Percentiles rank a stretch among this genome's conserved stretches.
phyloP scores from a whole-genome alignment of 2,329 filamentous ascomycete species.

The Alternaria ethzedia region DNA sequence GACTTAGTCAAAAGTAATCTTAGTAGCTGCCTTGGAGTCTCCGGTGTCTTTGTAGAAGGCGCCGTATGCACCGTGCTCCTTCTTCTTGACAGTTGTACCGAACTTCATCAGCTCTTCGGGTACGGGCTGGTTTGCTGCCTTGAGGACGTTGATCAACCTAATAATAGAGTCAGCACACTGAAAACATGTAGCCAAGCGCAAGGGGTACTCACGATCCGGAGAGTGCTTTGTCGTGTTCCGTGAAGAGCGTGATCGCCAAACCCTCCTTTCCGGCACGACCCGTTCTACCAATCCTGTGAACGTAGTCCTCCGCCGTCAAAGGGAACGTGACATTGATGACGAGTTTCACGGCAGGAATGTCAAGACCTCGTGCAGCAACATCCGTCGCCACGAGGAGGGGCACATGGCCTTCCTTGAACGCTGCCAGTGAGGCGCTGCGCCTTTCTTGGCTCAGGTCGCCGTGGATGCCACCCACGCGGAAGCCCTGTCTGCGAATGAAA shows the following conservation, averaged over 20 bases:
- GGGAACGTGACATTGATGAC: conserved; percentile 97
- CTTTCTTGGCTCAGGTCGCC: conserved; percentile 90
- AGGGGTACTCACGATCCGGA: conserved; percentile 76
- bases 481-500: conserved; percentile 78
- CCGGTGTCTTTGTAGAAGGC: conserved; percentile 94
- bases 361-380: conserved; percentile 90
- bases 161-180: conserved; percentile 14
- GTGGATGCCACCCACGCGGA: conserved; percentile 89
- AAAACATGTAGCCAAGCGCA: background rate
- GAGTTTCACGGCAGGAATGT: conserved; percentile 93
- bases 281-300: conserved; percentile 93
- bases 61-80: conserved; percentile 93
- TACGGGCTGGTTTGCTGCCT: conserved; percentile 87
- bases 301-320: conserved; percentile 94
- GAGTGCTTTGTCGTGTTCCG: conserved; percentile 89
- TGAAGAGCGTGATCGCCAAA: conserved; percentile 90
- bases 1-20: conserved; percentile 81
- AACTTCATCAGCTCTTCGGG: conserved; percentile 93
- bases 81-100: conserved; percentile 98
- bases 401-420: conserved; percentile 86
- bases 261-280: conserved; percentile 91
- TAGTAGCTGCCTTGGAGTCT: conserved; percentile 81
- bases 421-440: conserved; percentile 82
- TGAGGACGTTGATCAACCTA: conserved; percentile 91
- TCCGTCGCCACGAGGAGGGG: conserved; percentile 92